Conservation (phyloP, 805 yeast species). For the Metschnikowia baotianmanensis region DNA sequence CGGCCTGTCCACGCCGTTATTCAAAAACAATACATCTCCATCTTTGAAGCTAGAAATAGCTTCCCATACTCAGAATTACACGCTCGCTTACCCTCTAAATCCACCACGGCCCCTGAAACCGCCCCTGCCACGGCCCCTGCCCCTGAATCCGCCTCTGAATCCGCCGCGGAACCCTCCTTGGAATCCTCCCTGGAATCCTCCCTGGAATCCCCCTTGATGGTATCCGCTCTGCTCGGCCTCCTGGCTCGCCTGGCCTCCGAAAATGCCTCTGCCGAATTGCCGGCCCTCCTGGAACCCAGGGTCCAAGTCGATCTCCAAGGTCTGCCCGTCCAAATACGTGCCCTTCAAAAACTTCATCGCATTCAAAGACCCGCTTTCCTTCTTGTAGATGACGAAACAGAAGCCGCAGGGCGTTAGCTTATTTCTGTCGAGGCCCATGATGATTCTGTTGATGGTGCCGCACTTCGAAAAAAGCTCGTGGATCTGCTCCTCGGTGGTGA, state of each 20-base stretch:
- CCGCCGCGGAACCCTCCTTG: conserved; percentile 47
- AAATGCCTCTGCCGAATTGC: conserved; percentile 90
- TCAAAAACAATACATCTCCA: too few relatives aligned
- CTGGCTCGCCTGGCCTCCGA: conserved; percentile 89
- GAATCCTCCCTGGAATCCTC: conserved; percentile 43
- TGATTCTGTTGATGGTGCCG: conserved; percentile 74
- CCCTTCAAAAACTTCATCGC: conserved; percentile 80
- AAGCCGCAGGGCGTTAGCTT: conserved; percentile 95
- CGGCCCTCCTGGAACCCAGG: conserved; percentile 96
- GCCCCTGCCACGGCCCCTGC: conserved; percentile 30
- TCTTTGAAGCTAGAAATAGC: neutral
- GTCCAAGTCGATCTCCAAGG: conserved; percentile 84
- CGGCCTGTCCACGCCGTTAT: too few relatives aligned
- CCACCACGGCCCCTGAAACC: conserved; percentile 27
- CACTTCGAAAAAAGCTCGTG: conserved; percentile 81
- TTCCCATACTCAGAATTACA: neutral
- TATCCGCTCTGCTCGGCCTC: conserved; percentile 40
- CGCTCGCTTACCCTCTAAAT: conserved; percentile 14
- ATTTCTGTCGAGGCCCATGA: conserved; percentile 93
- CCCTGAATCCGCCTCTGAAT: conserved; percentile 29
- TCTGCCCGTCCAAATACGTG: conserved; percentile 80
- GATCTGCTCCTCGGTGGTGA: conserved; percentile 93
- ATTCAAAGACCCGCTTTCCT: conserved; percentile 68
- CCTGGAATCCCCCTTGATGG: conserved; percentile 18
- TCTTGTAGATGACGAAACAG: conserved; percentile 80